phyloP scores from a whole-genome alignment of 1,284 basidiomycete genomes.

The Vanrija sp. region DNA sequence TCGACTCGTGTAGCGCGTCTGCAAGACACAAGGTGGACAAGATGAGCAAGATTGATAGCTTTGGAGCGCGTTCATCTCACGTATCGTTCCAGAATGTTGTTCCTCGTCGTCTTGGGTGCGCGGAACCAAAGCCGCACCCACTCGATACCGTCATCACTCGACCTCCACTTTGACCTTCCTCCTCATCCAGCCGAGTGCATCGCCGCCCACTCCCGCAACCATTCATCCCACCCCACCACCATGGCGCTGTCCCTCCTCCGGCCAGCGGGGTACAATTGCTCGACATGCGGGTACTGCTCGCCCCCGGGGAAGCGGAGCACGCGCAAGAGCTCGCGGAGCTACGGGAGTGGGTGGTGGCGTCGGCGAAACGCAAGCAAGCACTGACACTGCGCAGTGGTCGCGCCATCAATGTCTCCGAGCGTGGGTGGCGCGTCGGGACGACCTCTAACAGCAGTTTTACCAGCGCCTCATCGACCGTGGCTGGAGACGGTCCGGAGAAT shows the following conservation, averaged over 20 bases:
- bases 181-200: not conserved
- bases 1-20: too few relatives aligned
- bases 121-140: too few relatives aligned
- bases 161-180: not conserved
- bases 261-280: slow-evolving; percentile 37
- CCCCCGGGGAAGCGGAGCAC: slow-evolving; percentile 37
- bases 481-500: slow-evolving; percentile 80
- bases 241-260: slow-evolving; percentile 32
- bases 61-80: too few relatives aligned
- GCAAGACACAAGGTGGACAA: too few relatives aligned
- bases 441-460: slow-evolving; percentile 43
- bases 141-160: not conserved
- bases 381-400: slow-evolving; percentile 9
- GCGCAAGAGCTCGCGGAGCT: slow-evolving; percentile 40
- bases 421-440: not conserved
- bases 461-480: slow-evolving; percentile 71
- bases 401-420: slow-evolving; percentile 36
- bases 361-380: slow-evolving; percentile 13
- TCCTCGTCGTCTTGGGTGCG: too few relatives aligned
- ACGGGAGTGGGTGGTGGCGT: slow-evolving; percentile 43
- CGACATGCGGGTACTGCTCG: slow-evolving; percentile 53
- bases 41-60: too few relatives aligned
- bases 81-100: too few relatives aligned
- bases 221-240: not conserved
- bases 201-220: too few relatives aligned